Conservation (phyloP, 768 basidiomycete species). For the Serpula lacrymans region DNA sequence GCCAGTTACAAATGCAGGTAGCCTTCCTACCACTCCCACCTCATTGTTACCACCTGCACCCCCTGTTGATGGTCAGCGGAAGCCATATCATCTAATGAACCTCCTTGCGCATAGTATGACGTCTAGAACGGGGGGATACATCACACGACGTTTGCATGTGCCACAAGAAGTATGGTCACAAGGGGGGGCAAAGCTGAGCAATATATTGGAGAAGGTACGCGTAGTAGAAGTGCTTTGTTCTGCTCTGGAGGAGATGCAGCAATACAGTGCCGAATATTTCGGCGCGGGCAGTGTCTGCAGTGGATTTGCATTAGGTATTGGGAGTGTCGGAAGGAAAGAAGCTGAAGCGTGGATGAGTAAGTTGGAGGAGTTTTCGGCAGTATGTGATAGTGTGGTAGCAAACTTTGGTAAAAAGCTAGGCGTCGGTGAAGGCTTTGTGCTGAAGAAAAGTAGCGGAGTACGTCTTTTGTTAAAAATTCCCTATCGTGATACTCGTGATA, state of each 20-base stretch:
- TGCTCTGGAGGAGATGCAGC: constrained; percentile 76
- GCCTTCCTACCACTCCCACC: constrained; percentile 68
- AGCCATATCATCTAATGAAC: constrained; percentile 90
- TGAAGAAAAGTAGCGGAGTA: constrained; percentile 70
- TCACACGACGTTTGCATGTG: constrained; percentile 83
- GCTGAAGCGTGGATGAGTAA: constrained; percentile 75
- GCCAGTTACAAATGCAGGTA: constrained; percentile 45
- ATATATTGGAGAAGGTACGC: constrained; percentile 80
- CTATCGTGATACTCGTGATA: not conserved
- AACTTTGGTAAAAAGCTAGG: constrained; percentile 87
- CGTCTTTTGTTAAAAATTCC: constrained; percentile 16
- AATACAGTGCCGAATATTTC: constrained; percentile 67
- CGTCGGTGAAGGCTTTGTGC: constrained; percentile 82
- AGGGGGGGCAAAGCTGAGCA: constrained; percentile 80
- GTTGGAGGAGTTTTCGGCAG: constrained; percentile 74
- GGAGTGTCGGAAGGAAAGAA: constrained; percentile 72
- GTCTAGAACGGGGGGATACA: constrained; percentile 78
- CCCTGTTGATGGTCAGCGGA: constrained; percentile 69
- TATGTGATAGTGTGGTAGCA: constrained; percentile 77
- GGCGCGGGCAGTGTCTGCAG: constrained; percentile 77
- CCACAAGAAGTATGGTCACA: constrained; percentile 91
- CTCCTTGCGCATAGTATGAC: constrained; percentile 77
- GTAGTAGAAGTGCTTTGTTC: constrained; percentile 77
- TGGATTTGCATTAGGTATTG: constrained; percentile 71
- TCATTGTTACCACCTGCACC: constrained; percentile 75